Base-by-base conservation (phyloP, 331 rosid species). In the Ulmus americana region DNA sequence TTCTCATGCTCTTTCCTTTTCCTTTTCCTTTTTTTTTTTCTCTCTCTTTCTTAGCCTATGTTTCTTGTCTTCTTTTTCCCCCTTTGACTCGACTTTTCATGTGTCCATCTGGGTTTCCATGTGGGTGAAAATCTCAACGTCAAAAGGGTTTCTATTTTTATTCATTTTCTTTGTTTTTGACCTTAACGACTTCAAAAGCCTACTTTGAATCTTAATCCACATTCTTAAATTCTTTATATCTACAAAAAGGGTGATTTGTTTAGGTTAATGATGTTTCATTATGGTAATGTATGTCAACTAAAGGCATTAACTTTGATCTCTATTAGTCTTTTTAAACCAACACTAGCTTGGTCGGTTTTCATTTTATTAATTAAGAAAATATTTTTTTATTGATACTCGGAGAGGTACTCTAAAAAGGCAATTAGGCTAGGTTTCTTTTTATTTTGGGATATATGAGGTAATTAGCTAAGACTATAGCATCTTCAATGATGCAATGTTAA, bases 31-130 rank as follows among this genome's bases (percentile, higher is more conserved):
- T 40, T 39, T 40, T 39, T 8, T 48, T 49, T 39, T 11, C 13
- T 7, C 43, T 7, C 49, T 4, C 3, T 1, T 9, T 18, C 39
- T 65, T 55, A n/a, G 72, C 39, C 45, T 35, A 55, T 55, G 28
- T 55, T 56, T 42, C 18, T 42, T 59, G 71, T 60, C 73, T 38
- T 57, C 39, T 15, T 60, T 14, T 6, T 59, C 44, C 48, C 10
- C 68, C 44, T 63, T 63, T 48, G 68, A 63, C 68, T 63, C 68
- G 68, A 63, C 55, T 63, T 63, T 63, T 63, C 45, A 63, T 47
- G 68, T 41, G 49, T 49, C 54, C 68, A 49, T 49, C 7, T 48
- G 53, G 18, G 68, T 41, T 22, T 49, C 54, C 68, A 60, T 60
- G 64, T 60, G 64, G 43, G 49, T 14, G 49, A 60, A 42, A 6